phyloP scores from a whole-genome alignment of 768 basidiomycete species.

The Tylopilus vinaceipallidus region DNA sequence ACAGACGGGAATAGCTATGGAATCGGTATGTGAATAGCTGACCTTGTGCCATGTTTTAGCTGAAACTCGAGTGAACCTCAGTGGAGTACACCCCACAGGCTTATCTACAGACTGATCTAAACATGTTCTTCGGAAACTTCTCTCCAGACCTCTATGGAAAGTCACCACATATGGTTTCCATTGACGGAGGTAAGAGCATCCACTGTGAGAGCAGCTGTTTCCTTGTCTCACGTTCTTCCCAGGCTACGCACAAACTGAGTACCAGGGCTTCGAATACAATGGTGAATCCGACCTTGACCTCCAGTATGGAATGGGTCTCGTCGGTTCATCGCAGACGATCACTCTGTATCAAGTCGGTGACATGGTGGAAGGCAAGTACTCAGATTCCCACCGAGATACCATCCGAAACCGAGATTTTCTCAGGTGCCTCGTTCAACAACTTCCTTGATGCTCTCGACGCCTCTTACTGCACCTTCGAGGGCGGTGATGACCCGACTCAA shows the following conservation, averaged over 20 bases:
- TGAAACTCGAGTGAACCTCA: not conserved
- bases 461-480: constrained; percentile 35
- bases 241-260: constrained; percentile 29
- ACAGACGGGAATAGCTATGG: constrained; percentile 26
- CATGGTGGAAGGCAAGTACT: constrained; percentile 22
- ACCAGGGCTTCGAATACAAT: constrained; percentile 24
- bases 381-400: no score
- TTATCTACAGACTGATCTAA: constrained; percentile 29
- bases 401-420: not conserved
- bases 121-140: constrained; percentile 31
- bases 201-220: not conserved
- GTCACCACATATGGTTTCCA: constrained; percentile 28
- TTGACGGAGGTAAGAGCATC: constrained; percentile 30
- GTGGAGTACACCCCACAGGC: constrained; percentile 35
- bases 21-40: constrained; percentile 20
- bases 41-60: not conserved
- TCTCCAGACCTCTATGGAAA: constrained; percentile 21
- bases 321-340: constrained; percentile 22
- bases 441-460: constrained; percentile 36
- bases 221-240: not conserved
- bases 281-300: constrained; percentile 35
- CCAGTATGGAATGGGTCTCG: constrained; percentile 30
- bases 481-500: constrained; percentile 33
- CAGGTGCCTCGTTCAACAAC: constrained; percentile 33
- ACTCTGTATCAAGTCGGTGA: constrained; percentile 34